Evolutionary conservation across 495 filamentous ascomycete species (phyloP), one percentile per base, ranked within the genome.

Genomic region (Tuber umbilicatum): DNA sequence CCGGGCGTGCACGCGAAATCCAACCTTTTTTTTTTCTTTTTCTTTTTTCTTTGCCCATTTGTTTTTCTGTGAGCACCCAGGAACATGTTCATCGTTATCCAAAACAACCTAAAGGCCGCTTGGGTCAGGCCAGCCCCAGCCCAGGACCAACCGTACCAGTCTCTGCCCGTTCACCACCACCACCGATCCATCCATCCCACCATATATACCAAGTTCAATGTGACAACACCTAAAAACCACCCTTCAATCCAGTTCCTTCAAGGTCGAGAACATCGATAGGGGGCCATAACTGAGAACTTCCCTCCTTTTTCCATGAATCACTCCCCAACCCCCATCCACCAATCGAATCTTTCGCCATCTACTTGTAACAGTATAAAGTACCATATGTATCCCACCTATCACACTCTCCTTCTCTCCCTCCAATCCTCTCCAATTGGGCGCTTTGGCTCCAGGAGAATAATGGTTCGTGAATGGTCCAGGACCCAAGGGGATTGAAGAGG

Each of bases 401-500:
- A 64, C 27, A 64, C 55, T 35, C 31, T 60, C 27, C 31, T 64
- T 64, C 27, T 35, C 35, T 19, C 55, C 55, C 55, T 17, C 55
- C 5, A 35, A 64, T 35, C 55, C 55, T 35, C 16, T 64, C 31
- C 55, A 64, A 64, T 19, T 64, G 27, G 55, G 27, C 55, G 55
- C 55, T 64, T 64, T 64, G 55, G 55, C 55, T 64, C 55, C 31
- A 2, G 50, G 31, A 60, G 31, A 19, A 64, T 19, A 17, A 64
- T 64, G 55, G n/a, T 64, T 64, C 27, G 55, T 64, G 55, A 35
- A 64, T 64, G 55, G 55, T 64, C 55, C 27, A 64, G 55, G 55
- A 27, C 27, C 5, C 55, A 64, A 39, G 74, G 77, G 76, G 73
- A 76, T 79, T 75, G 77, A 76, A 74, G 75, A 71, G 75, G 71